Evolutionary conservation across 2,329 filamentous ascomycete species (phyloP).

Genomic region (Xylaria sp.): DNA sequence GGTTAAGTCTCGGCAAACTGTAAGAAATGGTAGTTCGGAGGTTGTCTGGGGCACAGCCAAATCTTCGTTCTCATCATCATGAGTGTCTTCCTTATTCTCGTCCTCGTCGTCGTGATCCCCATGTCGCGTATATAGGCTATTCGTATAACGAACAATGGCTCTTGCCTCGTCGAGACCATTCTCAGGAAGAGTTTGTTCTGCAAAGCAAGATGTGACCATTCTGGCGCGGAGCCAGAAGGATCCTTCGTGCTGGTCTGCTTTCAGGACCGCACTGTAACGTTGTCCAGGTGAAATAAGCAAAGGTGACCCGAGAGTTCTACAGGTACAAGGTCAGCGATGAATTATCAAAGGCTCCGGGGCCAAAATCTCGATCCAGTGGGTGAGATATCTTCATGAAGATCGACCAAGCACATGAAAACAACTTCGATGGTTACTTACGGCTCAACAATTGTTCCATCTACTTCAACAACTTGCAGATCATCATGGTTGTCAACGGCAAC

Average conservation of each 20-base stretch:
- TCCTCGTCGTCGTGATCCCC: constrained; percentile 27
- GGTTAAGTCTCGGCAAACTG: constrained; percentile 64
- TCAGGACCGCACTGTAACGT: constrained; percentile 74
- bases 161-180: constrained; percentile 58
- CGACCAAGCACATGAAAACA: neutral
- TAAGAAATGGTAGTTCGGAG: constrained; percentile 50
- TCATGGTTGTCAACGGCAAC: constrained; percentile 75
- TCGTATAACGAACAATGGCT: constrained; percentile 60
- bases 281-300: constrained; percentile 77
- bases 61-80: constrained; percentile 31
- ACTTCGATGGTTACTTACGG: constrained; percentile 50
- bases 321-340: neutral
- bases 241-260: constrained; percentile 65
- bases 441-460: constrained; percentile 75
- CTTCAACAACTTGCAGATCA: constrained; percentile 67
- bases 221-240: constrained; percentile 73
- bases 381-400: too few species aligned
- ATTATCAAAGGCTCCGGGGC: neutral
- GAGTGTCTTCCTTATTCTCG: neutral
- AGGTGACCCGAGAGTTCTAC: constrained; percentile 61
- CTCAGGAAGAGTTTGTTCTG: constrained; percentile 59
- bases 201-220: constrained; percentile 70
- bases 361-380: neutral
- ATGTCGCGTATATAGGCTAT: constrained; percentile 30
- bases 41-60: constrained; percentile 51